These are phyloP conservation scores for Ceratocystis ficicola DNA, from an alignment of 2,329 filamentous ascomycete species.

Conservation along the genomic window DNA sequence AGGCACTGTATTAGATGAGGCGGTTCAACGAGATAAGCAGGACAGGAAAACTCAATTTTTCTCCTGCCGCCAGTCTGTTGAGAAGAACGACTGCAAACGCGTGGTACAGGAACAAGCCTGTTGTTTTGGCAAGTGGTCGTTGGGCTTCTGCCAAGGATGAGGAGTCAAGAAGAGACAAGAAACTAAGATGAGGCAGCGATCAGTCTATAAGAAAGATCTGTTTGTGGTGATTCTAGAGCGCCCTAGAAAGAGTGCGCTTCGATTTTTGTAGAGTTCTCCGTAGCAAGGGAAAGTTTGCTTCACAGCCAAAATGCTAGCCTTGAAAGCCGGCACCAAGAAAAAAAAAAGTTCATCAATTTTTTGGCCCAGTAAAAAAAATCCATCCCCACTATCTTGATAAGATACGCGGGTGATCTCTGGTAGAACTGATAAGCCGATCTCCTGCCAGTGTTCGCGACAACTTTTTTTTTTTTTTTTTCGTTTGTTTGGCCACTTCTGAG, in stretches of 20 bases:
- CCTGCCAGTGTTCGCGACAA: constrained; percentile 8
- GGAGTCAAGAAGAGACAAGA: background rate
- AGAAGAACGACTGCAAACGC: background rate
- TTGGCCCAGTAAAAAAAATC: constrained; percentile 22
- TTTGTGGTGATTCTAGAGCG: background rate
- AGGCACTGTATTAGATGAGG: background rate
- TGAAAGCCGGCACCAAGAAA: constrained; percentile 6
- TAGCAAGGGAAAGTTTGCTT: background rate
- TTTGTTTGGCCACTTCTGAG: no score
- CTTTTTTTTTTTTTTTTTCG: constrained; percentile 17
- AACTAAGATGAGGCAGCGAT: background rate
- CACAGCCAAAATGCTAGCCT: constrained; percentile 11
- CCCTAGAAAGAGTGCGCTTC: background rate
- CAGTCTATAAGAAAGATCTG: background rate
- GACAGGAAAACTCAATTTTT: background rate
- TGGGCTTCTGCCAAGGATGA: background rate
- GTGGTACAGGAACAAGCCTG: background rate
- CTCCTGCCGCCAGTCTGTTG: background rate
- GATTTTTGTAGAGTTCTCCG: background rate
- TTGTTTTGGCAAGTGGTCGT: background rate
- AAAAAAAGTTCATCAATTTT: constrained; percentile 20
- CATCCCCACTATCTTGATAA: constrained; percentile 22
- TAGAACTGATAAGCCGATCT: constrained; percentile 11
- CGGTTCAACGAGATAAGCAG: background rate
- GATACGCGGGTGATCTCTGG: constrained; percentile 19